Conservation (phyloP, 2,329 filamentous ascomycete species). For the Microdochium bolleyi region DNA sequence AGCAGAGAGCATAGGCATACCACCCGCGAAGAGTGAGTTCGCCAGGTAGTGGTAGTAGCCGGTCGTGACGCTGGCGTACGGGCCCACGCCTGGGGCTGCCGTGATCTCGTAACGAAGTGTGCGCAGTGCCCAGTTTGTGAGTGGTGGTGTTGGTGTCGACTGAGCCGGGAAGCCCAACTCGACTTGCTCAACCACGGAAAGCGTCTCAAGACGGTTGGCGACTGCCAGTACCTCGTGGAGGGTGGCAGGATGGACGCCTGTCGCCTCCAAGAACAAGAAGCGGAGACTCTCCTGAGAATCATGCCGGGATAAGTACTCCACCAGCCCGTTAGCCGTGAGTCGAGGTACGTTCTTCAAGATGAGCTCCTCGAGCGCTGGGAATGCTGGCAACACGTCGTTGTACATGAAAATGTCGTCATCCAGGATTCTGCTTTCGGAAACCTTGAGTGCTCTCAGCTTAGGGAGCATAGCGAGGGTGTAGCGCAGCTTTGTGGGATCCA, state of each 20-base stretch:
- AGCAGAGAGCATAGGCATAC: slow-evolving; percentile 63
- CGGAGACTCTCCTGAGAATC: slow-evolving; percentile 53
- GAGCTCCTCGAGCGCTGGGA: slow-evolving; percentile 68
- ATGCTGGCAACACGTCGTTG: slow-evolving; percentile 57
- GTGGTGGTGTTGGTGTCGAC: slow-evolving; percentile 44
- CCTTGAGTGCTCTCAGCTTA: slow-evolving; percentile 64
- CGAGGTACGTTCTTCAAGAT: slow-evolving; percentile 63
- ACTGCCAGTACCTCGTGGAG: slow-evolving; percentile 54
- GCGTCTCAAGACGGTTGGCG: slow-evolving; percentile 48
- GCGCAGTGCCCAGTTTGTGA: slow-evolving; percentile 61
- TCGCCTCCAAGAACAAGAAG: slow-evolving; percentile 63
- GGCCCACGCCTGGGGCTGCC: slow-evolving; percentile 44
- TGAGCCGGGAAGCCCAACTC: slow-evolving; percentile 40
- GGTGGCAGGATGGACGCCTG: slow-evolving; percentile 56
- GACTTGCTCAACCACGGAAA: slow-evolving; percentile 45
- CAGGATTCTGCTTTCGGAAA: slow-evolving; percentile 61
- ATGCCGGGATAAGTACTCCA: slow-evolving; percentile 55
- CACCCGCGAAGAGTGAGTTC: slow-evolving; percentile 68
- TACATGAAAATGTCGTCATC: slow-evolving; percentile 70
- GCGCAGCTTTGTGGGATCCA: slow-evolving; percentile 65
- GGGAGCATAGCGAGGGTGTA: slow-evolving; percentile 61
- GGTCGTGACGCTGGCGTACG: slow-evolving; percentile 45
- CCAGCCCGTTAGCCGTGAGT: slow-evolving; percentile 65
- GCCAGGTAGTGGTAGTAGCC: slow-evolving; percentile 82
- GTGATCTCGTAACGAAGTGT: slow-evolving; percentile 80